Base-by-base conservation (phyloP, 2,329 filamentous ascomycete genomes). In the Diaporthe citrichinensis region DNA sequence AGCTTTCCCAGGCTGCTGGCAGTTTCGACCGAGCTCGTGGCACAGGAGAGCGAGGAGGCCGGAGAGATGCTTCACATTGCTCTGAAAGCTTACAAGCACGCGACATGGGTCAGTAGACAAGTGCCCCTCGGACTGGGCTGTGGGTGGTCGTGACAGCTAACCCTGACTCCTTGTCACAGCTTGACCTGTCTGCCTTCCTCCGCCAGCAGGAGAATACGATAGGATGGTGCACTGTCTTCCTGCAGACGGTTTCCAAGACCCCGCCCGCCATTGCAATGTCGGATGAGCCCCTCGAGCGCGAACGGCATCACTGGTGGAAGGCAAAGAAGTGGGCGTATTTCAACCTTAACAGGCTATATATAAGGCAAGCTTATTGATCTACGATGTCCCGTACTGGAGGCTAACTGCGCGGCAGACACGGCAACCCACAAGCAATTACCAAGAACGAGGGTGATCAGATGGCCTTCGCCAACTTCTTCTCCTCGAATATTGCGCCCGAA, bases 291-390 rank as follows among this genome's bases (percentile, higher is more conserved):
- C 92, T 95, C 75, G 96, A 98, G 82, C 92, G 97, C 75, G 97
- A 98, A 85, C 91, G 93, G 81, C 96, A 98, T 83, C 95, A 98
- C 84, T 99, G 97, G 96, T 99, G 96, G 96, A 99, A 98, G 88
- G 94, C 96, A 78, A 98, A 98, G 92, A 99, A 99, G 86, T 98
- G 97, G 97, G 94, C 96, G 20, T 99, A 98, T 85, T 98, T 97
- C 81, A 98, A 98, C 85, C 86, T 99, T 80, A 99, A 99, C 87
- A 92, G 97, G 77, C 91, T 99, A 25, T 99, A 97, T 82, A 96
- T 98, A 79, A 91, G 95, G 94, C 96, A 86, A 89, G 53, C 12
- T 36, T 34, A 4, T 28, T 14, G 25, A 25, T 9, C n/a, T 9
- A 8, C 14, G 17, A 53, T 39, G 3, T 39, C 17, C 20, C 14